A percentile compares a stretch with the other conserved stretches of the same genome.
These are phyloP conservation scores for Colletotrichum graminicola DNA, from an alignment of 2,329 filamentous ascomycete species.

Conservation along the genomic window DNA sequence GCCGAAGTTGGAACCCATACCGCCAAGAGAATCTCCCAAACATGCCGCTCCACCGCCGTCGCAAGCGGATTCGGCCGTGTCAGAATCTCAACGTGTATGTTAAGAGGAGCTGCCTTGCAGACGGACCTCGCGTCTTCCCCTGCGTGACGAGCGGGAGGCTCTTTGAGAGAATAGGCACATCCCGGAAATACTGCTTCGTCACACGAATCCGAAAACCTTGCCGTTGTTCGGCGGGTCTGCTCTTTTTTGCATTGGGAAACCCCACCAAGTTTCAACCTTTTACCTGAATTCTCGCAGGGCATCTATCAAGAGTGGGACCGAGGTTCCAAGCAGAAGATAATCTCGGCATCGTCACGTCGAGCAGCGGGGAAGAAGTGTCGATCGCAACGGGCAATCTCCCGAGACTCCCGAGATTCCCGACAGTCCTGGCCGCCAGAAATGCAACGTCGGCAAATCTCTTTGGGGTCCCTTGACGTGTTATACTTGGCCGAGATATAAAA, in stretches of 20 bases:
- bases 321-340: neutral
- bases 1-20: neutral
- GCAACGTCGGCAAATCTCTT: slow-evolving; percentile 25
- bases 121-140: neutral
- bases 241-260: neutral
- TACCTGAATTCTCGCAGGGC: neutral
- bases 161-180: neutral
- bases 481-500: too few relatives aligned
- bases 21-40: slow-evolving; percentile 8
- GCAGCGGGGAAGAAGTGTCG: neutral
- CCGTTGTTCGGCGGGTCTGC: neutral
- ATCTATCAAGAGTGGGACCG: neutral
- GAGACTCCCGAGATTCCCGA: too few relatives aligned
- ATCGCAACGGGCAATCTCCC: slow-evolving; percentile 17
- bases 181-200: too few relatives aligned
- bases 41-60: slow-evolving; percentile 21
- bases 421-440: neutral
- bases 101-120: too few relatives aligned
- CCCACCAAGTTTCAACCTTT: too few relatives aligned
- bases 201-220: neutral
- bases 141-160: neutral
- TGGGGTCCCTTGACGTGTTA: neutral
- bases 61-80: neutral
- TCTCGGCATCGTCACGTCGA: slow-evolving; percentile 9
- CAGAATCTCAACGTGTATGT: too few relatives aligned